Evolutionary conservation across 148 eudicot species (phyloP).

Genomic region (Talinum fruticosum): DNA sequence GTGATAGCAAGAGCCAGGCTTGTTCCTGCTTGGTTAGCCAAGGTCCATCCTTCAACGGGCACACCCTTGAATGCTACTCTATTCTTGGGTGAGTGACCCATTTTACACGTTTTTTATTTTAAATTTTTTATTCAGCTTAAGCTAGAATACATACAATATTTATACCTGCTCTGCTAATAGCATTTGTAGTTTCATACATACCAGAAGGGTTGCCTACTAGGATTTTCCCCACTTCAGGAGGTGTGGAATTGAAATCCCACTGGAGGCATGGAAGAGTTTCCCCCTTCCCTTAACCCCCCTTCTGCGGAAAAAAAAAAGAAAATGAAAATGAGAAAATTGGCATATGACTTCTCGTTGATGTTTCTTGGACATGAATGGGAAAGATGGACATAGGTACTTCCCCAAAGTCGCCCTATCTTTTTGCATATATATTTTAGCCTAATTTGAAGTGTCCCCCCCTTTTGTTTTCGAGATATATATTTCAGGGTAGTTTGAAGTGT

Average conservation of each 20-base stretch:
- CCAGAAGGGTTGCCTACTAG: not conserved
- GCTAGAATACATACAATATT: not conserved
- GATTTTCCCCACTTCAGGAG: not conserved
- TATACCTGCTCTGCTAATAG: not conserved
- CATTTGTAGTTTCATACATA: not conserved
- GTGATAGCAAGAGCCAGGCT: constrained; percentile 78
- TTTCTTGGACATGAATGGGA: not conserved
- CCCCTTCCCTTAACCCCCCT: not conserved
- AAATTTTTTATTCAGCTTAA: not conserved
- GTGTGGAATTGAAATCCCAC: too few species aligned
- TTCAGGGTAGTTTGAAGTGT: too few species aligned
- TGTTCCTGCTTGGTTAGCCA: constrained; percentile 87
- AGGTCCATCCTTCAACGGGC: constrained; percentile 80
- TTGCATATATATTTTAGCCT: not conserved
- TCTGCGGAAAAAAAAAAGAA: not conserved
- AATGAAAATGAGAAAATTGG: not conserved
- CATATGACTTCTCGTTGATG: not conserved
- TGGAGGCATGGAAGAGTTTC: too few species aligned
- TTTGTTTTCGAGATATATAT: too few species aligned
- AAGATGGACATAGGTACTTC: not conserved
- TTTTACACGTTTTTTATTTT: not conserved
- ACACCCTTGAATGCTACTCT: constrained; percentile 83
- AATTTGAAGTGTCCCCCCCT: not conserved
- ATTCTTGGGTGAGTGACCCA: constrained; percentile 50
- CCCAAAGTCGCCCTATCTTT: not conserved